Base-by-base conservation (phyloP, 176 grass and related monocot genomes). In the Oryza longistaminata region DNA sequence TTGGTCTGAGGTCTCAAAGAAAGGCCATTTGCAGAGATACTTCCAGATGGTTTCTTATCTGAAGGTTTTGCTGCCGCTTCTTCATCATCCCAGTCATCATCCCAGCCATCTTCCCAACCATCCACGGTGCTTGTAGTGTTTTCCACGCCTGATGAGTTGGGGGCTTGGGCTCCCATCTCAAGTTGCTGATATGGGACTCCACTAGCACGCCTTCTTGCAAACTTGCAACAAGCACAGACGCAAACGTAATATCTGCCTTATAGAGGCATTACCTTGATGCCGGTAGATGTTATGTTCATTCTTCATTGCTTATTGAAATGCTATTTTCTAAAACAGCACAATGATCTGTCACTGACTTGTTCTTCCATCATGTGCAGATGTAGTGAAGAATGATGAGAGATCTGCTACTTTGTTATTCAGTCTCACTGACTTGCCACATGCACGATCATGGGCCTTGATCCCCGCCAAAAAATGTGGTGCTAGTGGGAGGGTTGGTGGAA, bases 21-120 rank as follows among this genome's bases (percentile, higher is more conserved):
- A 21, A 93, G 82, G 9, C 89, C 91, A 92, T 94, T 90, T 49
- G 71, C 68, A 8, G 96, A 91, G 48, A 82, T 64, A 80, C 83
- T 91, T 40, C 74, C 75, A 39, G 82, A 33, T 60, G 78, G 11
- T 25, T 66, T 88, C 71, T 82, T 79, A 61, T 90, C 88, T 64
- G 80, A 78, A 74, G 90, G 68, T 61, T 78, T 90, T 61, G 81
- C 61, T 43, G 84, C 80, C 45, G 91, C 83, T 92, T 90, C 94
- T 85, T 95, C 96, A 9, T 99, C 96, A 73, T 95, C 93, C 93
- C 96, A 98, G 81, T 93, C 89, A 75, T 95, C 96, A 60, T 96
- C 96, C 96, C 96, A 99, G 7, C 88, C 88, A 9, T 92, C 85
- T n/a, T 94, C 91, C 96, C 96, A 99, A 1, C 91, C 91, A 86